A percentile compares a stretch with the other conserved stretches of the same genome.
phyloP scores from a whole-genome alignment of 306 rosid genomes.

The Trifolium subterraneum region DNA sequence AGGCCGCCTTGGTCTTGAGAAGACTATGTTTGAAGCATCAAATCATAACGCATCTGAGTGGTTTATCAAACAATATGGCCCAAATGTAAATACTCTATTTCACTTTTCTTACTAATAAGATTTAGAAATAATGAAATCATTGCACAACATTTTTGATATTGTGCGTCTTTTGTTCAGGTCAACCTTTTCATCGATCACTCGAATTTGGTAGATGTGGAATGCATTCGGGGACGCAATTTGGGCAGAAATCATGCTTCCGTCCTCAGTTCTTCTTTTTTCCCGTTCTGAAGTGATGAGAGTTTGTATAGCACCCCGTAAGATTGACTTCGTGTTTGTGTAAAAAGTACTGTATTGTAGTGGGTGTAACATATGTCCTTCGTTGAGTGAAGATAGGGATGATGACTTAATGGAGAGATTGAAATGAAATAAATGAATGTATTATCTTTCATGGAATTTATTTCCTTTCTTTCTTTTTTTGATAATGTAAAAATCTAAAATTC shows the following conservation, averaged over 20 bases:
- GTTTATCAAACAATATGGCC: conserved; percentile 87
- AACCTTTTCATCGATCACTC: conserved; percentile 92
- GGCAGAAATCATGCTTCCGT: conserved; percentile 80
- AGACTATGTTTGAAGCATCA: conserved; percentile 93
- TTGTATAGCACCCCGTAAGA: background rate
- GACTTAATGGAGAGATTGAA: background rate
- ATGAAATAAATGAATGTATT: conserved; percentile 23
- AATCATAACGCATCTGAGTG: conserved; percentile 81
- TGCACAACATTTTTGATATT: background rate
- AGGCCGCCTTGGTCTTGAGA: conserved; percentile 93
- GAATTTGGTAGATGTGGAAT: conserved; percentile 84
- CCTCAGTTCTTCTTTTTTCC: conserved; percentile 66
- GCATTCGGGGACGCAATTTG: conserved; percentile 83
- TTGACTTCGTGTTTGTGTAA: background rate
- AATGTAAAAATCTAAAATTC: too few relatives aligned
- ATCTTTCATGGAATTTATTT: background rate
- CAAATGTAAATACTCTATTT: conserved; percentile 59
- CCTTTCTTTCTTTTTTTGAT: background rate
- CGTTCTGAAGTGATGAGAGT: conserved; percentile 43
- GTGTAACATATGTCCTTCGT: conserved; percentile 19
- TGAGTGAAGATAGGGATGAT: background rate
- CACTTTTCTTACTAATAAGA: conserved; percentile 4
- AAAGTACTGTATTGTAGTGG: conserved; percentile 15
- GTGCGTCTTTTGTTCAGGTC: conserved; percentile 58
- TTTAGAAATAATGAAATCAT: background rate